These are phyloP conservation scores for Didymella glomerata DNA, from an alignment of 2,329 filamentous ascomycete species.

Conservation along the genomic window DNA sequence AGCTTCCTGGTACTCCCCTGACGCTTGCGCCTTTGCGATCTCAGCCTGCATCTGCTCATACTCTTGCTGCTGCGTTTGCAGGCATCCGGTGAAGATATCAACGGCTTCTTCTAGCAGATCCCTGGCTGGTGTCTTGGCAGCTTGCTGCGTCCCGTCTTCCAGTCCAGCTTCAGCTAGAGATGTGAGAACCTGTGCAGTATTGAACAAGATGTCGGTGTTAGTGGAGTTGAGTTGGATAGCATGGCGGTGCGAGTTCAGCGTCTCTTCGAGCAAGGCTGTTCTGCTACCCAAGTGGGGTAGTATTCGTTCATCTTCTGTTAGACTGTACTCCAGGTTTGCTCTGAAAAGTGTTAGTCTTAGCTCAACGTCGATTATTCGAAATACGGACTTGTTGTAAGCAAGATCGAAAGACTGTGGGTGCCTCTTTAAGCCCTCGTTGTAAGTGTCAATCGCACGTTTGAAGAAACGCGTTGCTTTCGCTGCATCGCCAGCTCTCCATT, in stretches of 20 bases:
- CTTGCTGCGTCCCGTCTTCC: conserved; percentile 58
- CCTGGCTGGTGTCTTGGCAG: conserved; percentile 57
- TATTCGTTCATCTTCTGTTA: conserved; percentile 72
- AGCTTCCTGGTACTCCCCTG: conserved; percentile 32
- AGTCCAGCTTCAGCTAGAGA: conserved; percentile 69
- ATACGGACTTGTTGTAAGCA: conserved; percentile 73
- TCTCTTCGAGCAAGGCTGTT: conserved; percentile 65
- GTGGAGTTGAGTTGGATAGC: conserved; percentile 67
- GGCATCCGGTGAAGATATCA: conserved; percentile 64
- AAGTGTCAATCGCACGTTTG: conserved; percentile 70
- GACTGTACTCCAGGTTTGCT: conserved; percentile 73
- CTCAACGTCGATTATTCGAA: background rate
- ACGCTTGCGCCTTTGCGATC: conserved; percentile 43
- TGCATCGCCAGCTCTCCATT: conserved; percentile 76
- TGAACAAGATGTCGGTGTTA: conserved; percentile 75
- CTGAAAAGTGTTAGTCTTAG: conserved; percentile 46
- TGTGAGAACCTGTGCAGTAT: conserved; percentile 74
- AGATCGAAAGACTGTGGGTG: conserved; percentile 73
- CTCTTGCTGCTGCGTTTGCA: conserved; percentile 56
- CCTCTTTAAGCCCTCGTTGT: conserved; percentile 68
- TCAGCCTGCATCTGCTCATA: conserved; percentile 52
- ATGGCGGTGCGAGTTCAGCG: conserved; percentile 70
- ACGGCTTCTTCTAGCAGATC: conserved; percentile 67
- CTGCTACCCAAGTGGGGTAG: conserved; percentile 65
- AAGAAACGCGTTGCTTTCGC: conserved; percentile 70